Conservation (phyloP, 2,329 filamentous ascomycete species). For the Diaporthe helianthi region DNA sequence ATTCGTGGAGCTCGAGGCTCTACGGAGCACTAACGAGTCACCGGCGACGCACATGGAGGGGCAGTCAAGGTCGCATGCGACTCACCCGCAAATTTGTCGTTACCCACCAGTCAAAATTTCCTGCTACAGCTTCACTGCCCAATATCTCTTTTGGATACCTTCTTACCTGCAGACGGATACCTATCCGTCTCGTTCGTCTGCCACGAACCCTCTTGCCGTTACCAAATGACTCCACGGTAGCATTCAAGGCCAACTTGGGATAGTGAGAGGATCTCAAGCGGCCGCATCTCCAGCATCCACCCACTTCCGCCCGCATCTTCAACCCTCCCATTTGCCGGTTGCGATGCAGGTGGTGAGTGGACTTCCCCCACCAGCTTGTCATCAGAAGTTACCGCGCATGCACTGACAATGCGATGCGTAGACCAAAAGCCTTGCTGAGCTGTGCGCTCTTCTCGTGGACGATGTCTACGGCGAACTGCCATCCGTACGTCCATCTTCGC, state of each 20-base stretch:
- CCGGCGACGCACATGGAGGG: slow-evolving; percentile 15
- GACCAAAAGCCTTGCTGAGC: slow-evolving; percentile 81
- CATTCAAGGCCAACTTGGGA: slow-evolving; percentile 76
- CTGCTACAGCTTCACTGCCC: slow-evolving; percentile 12
- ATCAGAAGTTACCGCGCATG: background rate
- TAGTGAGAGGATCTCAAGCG: slow-evolving; percentile 80
- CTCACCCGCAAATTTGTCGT: slow-evolving; percentile 29
- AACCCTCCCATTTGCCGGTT: slow-evolving; percentile 33
- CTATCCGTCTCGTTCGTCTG: slow-evolving; percentile 14
- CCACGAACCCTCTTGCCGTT: slow-evolving; percentile 31
- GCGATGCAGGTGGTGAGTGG: slow-evolving; percentile 47
- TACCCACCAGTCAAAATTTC: slow-evolving; percentile 35
- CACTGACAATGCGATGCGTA: slow-evolving; percentile 40
- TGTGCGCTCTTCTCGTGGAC: slow-evolving; percentile 87
- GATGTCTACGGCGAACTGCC: slow-evolving; percentile 92
- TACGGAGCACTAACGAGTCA: background rate
- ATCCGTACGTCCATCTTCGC: slow-evolving; percentile 68
- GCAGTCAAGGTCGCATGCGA: slow-evolving; percentile 13
- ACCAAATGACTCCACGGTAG: slow-evolving; percentile 73
- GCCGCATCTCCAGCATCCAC: slow-evolving; percentile 55
- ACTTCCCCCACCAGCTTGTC: slow-evolving; percentile 23
- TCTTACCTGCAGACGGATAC: background rate
- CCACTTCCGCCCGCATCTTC: slow-evolving; percentile 33
- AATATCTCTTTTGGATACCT: background rate
- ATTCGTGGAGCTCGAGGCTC: slow-evolving; percentile 13